phyloP scores from a whole-genome alignment of 352 stramenopile genomes.

The Elongisporangium senticosum region DNA sequence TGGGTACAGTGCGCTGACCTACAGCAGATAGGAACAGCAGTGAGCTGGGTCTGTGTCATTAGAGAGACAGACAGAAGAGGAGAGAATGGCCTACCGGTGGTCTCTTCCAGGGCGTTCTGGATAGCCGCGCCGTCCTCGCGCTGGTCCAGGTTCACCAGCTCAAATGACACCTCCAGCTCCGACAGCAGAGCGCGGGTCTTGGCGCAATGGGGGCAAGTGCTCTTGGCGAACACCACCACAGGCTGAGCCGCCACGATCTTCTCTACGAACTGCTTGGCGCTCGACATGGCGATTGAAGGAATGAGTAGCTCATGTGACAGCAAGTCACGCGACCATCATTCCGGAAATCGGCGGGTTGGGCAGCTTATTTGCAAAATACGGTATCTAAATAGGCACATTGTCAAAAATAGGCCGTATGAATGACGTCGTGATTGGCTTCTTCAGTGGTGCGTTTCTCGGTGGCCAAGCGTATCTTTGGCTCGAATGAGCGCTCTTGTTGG shows the following conservation, averaged over 20 bases:
- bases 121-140: slow-evolving; percentile 6
- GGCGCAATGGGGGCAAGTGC: slow-evolving; percentile 82
- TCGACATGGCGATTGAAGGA: slow-evolving; percentile 1
- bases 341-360: not conserved
- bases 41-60: not conserved
- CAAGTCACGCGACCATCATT: not conserved
- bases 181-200: slow-evolving; percentile 8
- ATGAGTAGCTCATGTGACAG: not conserved
- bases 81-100: slow-evolving; percentile 5
- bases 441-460: not conserved
- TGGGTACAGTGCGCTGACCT: slow-evolving; percentile 84
- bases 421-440: not conserved
- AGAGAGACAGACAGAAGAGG: not conserved
- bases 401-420: too few relatives aligned
- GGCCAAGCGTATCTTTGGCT: not conserved
- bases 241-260: slow-evolving; percentile 6
- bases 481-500: not conserved
- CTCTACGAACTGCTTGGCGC: slow-evolving; percentile 12
- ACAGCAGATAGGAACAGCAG: not conserved
- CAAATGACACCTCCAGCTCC: slow-evolving; percentile 6
- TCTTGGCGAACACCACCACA: slow-evolving; percentile 65
- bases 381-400: not conserved
- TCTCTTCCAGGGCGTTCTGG: slow-evolving; percentile 8
- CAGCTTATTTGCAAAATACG: not conserved
- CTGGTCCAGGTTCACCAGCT: slow-evolving; percentile 9